Evolutionary conservation across 192 early-diverging fungal species (phyloP).

Genomic region (Backusella morwellensis): DNA sequence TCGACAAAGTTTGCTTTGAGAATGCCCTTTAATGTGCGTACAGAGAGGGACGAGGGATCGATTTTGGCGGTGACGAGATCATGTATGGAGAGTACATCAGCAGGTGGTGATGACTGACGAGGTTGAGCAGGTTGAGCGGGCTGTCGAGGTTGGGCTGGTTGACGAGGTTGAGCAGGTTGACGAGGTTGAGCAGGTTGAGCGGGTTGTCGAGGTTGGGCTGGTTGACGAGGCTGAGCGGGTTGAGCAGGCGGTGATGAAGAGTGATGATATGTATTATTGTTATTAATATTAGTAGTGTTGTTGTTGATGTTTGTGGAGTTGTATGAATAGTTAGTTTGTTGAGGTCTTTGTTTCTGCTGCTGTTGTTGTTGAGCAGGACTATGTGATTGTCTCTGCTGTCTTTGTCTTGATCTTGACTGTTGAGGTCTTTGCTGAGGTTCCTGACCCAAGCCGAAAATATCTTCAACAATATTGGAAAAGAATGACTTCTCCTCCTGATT

Average conservation of each 20-base stretch:
- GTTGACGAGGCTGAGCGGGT: background rate
- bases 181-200: background rate
- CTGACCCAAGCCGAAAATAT: background rate
- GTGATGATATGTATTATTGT: background rate
- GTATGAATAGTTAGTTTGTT: background rate
- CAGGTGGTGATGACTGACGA: background rate
- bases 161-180: background rate
- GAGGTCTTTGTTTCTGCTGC: background rate
- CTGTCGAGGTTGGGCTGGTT: background rate
- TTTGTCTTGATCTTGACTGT: background rate
- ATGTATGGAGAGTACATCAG: slow-evolving; percentile 15
- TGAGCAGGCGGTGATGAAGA: background rate
- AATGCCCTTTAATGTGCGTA: slow-evolving; percentile 67
- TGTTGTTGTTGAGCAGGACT: background rate
- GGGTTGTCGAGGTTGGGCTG: background rate
- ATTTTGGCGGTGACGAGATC: slow-evolving; percentile 43
- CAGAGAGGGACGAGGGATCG: slow-evolving; percentile 54
- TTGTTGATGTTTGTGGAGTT: background rate
- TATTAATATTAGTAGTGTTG: background rate
- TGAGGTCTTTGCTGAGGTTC: background rate
- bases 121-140: background rate
- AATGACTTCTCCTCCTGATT: background rate
- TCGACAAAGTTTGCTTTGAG: slow-evolving; percentile 65
- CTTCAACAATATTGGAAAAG: background rate
- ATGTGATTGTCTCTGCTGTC: background rate